phyloP scores from a whole-genome alignment of 306 rosid species.

The Rubus parviflorus region DNA sequence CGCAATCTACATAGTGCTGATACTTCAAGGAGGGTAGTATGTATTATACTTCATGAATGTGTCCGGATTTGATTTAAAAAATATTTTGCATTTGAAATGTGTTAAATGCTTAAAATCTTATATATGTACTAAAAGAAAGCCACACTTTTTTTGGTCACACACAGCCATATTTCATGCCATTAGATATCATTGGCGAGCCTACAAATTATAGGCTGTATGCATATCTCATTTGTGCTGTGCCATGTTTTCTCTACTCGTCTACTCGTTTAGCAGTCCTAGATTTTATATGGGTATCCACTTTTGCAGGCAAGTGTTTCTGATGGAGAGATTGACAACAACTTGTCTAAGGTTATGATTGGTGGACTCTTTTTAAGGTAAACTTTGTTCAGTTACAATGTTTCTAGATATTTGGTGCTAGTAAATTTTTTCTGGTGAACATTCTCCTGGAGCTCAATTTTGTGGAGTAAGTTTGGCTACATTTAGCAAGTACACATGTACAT shows the following conservation, averaged over 20 bases:
- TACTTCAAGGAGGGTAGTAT: not conserved
- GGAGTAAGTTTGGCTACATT: not conserved
- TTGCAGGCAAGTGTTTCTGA: slow-evolving; percentile 83
- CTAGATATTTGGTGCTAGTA: not conserved
- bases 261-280: slow-evolving; percentile 22
- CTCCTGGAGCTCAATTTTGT: not conserved
- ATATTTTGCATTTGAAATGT: not conserved
- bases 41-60: not conserved
- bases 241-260: slow-evolving; percentile 16
- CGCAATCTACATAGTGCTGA: not conserved
- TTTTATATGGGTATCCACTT: slow-evolving; percentile 32
- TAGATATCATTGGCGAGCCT: not conserved
- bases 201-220: slow-evolving; percentile 7
- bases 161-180: not conserved
- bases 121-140: not conserved
- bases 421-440: not conserved
- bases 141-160: not conserved
- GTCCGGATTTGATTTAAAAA: not conserved
- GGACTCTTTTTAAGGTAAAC: slow-evolving; percentile 82
- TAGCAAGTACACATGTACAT: not conserved
- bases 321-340: slow-evolving; percentile 76
- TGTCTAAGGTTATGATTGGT: slow-evolving; percentile 76
- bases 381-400: slow-evolving; percentile 27
- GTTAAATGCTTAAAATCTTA: not conserved
- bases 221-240: slow-evolving; percentile 7